Evolutionary conservation across 2,329 filamentous ascomycete genomes (phyloP), one percentile per base, ranked within the genome.

Genomic region (Volutella citrinella): DNA sequence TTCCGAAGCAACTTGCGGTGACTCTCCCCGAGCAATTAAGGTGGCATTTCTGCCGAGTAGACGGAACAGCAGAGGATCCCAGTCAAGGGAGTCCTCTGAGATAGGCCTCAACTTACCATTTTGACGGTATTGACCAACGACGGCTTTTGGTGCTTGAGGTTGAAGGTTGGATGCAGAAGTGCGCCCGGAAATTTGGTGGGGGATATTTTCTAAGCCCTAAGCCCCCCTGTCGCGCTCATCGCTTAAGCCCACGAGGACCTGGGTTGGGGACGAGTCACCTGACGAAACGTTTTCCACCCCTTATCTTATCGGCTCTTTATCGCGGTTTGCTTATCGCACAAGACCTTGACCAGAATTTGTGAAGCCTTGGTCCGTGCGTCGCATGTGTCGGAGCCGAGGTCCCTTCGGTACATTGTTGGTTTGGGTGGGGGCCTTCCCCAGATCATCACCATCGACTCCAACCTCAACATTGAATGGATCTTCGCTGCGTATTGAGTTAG

Each of bases 1-100:
- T 52, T 86, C 87, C 90, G 91, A 96, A 96, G 89, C 89, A 95
- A 88, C 87, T 96, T 96, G 91, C 88, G 79, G 75, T 74, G 87
- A 93, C 85, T 85, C 84, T 78, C 55, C 59, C 61, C 56, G 56
- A 65, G 56, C 57, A 62, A 55, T 52, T 56, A n/a, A n/a, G n/a
- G n/a, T n/a, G 63, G 58, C 65, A 67, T 69, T 69, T 70, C 66
- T 68, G 63, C 60, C 62, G 39, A 16, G 36, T 42, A 31, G 9
- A 42, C n/a, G n/a, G n/a, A n/a, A n/a, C n/a, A n/a, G n/a, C n/a
- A n/a, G n/a, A n/a, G n/a, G n/a, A n/a, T n/a, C n/a, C n/a, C n/a
- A n/a, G n/a, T n/a, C n/a, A n/a, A n/a, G n/a, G n/a, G 44, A 38
- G 27, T 38, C 37, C 47, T 44, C 38, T 44, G 36, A 30, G 54